A percentile compares a stretch with the other conserved stretches of the same genome.
Evolutionary conservation across 23 red algal species (phyloP).

Genomic region (Porphyridium purpureum): DNA sequence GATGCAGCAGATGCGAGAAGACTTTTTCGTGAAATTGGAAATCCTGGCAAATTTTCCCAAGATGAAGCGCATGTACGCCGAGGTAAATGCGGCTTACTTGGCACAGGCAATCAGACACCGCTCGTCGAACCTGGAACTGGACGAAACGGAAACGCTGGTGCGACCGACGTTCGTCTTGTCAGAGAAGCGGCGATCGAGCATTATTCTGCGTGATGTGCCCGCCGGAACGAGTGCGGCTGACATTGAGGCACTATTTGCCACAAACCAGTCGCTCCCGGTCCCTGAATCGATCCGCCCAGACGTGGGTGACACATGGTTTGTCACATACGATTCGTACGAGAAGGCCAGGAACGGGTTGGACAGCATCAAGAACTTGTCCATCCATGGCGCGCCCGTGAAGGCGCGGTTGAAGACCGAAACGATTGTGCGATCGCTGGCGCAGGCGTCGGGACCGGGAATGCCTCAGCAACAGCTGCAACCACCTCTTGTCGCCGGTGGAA

Average conservation of each 20-base stretch:
- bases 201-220: slow-evolving; percentile 1
- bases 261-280: neutral
- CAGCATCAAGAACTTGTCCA: neutral
- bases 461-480: no score
- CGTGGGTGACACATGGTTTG: neutral
- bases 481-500: no score
- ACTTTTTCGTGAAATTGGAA: slow-evolving; percentile 51
- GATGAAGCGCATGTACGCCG: slow-evolving; percentile 46
- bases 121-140: neutral
- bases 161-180: neutral
- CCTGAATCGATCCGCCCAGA: neutral
- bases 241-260: neutral
- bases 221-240: neutral
- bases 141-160: neutral
- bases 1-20: slow-evolving; percentile 50
- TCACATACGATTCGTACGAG: neutral
- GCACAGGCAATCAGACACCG: neutral
- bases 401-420: neutral
- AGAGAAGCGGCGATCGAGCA: neutral
- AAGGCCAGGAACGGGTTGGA: neutral
- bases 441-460: no score
- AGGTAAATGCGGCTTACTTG: neutral
- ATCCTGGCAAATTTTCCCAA: slow-evolving; percentile 62
- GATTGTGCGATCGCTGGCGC: no score
- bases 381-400: neutral